These are phyloP conservation scores for Cercospora citrullina DNA, from an alignment of 2,329 filamentous ascomycete genomes.

Conservation along the genomic window DNA sequence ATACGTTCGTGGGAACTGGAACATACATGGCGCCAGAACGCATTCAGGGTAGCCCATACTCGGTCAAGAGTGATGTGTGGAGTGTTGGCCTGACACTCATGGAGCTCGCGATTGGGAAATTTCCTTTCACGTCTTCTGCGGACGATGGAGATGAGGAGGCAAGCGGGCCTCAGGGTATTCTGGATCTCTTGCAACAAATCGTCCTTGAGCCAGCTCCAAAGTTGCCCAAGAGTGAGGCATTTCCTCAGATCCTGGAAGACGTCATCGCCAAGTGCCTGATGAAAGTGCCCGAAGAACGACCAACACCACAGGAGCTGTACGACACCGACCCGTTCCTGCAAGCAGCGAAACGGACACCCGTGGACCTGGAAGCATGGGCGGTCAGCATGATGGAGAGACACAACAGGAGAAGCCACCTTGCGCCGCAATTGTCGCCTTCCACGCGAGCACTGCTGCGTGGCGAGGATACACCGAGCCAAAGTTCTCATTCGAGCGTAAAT, in stretches of 20 bases:
- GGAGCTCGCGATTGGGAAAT: constrained; percentile 96
- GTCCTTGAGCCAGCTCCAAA: constrained; percentile 93
- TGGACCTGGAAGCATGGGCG: constrained; percentile 91
- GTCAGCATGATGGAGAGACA: constrained; percentile 90
- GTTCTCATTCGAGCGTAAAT: constrained; percentile 21
- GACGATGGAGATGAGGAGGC: constrained; percentile 71
- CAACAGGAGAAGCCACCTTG: constrained; percentile 92
- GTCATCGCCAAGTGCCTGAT: constrained; percentile 95
- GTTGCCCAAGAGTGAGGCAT: constrained; percentile 94
- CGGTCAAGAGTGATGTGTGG: constrained; percentile 98
- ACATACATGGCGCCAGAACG: constrained; percentile 99
- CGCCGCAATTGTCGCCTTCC: constrained; percentile 74
- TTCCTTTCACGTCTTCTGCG: constrained; percentile 86
- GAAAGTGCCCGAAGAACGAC: constrained; percentile 84
- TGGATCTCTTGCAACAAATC: constrained; percentile 95
- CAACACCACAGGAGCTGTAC: constrained; percentile 90
- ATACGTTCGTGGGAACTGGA: constrained; percentile 96
- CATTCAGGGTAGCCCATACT: constrained; percentile 95
- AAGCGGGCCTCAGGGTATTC: constrained; percentile 81
- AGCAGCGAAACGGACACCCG: constrained; percentile 92
- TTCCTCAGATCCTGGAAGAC: constrained; percentile 90
- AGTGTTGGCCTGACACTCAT: constrained; percentile 94
- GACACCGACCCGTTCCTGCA: constrained; percentile 93
- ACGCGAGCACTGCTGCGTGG: constrained; percentile 71
- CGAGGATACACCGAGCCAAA: constrained; percentile 34